Evolutionary conservation across 2,329 filamentous ascomycete genomes (phyloP), one percentile per base, ranked within the genome.

Genomic region (Hypocrella siamensis): DNA sequence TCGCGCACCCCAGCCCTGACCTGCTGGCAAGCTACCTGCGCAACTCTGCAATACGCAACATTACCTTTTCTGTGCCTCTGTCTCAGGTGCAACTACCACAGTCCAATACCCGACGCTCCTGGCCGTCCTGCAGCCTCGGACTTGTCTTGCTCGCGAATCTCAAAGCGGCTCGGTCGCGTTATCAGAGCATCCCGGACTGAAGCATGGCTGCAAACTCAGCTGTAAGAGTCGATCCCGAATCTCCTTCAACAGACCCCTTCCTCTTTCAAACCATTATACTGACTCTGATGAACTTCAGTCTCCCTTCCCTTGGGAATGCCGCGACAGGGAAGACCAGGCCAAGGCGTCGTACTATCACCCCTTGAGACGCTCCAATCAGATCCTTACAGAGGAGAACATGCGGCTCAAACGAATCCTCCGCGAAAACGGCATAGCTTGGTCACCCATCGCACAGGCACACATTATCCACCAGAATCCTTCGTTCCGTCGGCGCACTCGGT

Each of bases 401-500:
- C 48, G 44, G 21, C 51, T 70, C 30, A 70, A 70, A 47, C 56
- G 55, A 26, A 55, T 70, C 6, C 51, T 70, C 21, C 62, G 63
- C 17, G 58, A 67, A 36, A 61, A 67, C 42, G 60, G 59, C 21
- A 66, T 70, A 36, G 50, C 61, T 3, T 70, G 66, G 65, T 63
- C 59, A 4, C 44, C 55, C 6, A 36, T 52, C 31, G 45, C 53
- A 5, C 49, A 47, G 32, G 51, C 38, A 19, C 53, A 55, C 17
- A 37, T 51, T 39, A 47, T 46, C 39, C 43, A 50, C 25, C 37
- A 41, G n/a, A 44, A 49, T 19, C 47, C 49, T 10, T 44, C 42
- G 17, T 43, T 43, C 30, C 51, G 52, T 35, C 53, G 56, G 40
- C 35, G 33, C 16, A 53, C 48, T 37, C 39, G 45, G 18, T 47